These are phyloP conservation scores for Hordeum vulgare DNA, from an alignment of 176 grass and related monocot genomes.

Conservation along the genomic window MorexV3_pseudomolecules_assembly NC_058519.1:504191673-504192172, in stretches of 20 bases:
- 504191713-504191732: constrained; percentile 33
- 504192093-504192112: constrained; percentile 37
- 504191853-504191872: constrained; percentile 41
- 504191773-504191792: background rate
- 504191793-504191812: background rate
- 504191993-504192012: constrained; percentile 11
- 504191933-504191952: background rate
- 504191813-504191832: constrained; percentile 8
- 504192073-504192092: constrained; percentile 47
- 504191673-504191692: constrained; percentile 21
- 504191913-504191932: background rate
- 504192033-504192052: constrained; percentile 38
- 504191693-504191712: background rate
- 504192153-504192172: constrained; percentile 40
- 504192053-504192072: constrained; percentile 52
- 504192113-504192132: constrained; percentile 27
- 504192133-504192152: constrained; percentile 45
- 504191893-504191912: constrained; percentile 22
- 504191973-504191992: background rate
- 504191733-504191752: constrained; percentile 49
- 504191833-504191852: constrained; percentile 30
- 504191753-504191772: background rate
- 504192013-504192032: constrained; percentile 51
- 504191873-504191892: constrained; percentile 41
- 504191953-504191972: background rate